phyloP scores from a whole-genome alignment of 2,329 filamentous ascomycete genomes.

The Exophiala aquamarina region DNA sequence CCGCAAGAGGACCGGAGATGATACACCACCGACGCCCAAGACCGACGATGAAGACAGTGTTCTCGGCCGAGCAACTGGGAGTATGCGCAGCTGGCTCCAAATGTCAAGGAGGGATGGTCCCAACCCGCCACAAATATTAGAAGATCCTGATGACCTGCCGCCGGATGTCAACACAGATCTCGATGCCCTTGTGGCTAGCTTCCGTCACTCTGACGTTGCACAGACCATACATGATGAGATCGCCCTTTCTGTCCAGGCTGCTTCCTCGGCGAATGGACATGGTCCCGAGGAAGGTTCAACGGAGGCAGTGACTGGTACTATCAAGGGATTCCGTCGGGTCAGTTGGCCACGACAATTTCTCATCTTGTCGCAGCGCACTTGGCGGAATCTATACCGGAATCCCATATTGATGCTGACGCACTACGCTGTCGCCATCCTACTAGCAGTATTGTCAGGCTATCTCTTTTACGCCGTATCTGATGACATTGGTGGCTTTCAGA shows the following conservation, averaged over 20 bases:
- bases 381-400: constrained; percentile 96
- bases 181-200: constrained; percentile 75
- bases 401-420: constrained; percentile 98
- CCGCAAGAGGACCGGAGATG: constrained; percentile 64
- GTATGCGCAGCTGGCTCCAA: constrained; percentile 60
- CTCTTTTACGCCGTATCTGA: constrained; percentile 95
- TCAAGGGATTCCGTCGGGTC: constrained; percentile 79
- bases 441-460: constrained; percentile 91
- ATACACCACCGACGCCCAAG: constrained; percentile 58
- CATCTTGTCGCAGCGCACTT: constrained; percentile 87
- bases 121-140: constrained; percentile 61
- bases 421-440: constrained; percentile 92
- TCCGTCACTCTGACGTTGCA: constrained; percentile 75
- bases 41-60: constrained; percentile 61
- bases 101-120: constrained; percentile 55
- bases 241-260: constrained; percentile 62
- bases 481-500: constrained; percentile 97
- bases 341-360: constrained; percentile 78
- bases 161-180: constrained; percentile 71
- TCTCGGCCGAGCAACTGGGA: constrained; percentile 34
- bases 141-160: constrained; percentile 66
- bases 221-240: constrained; percentile 76
- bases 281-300: constrained; percentile 53
- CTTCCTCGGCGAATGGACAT: constrained; percentile 67
- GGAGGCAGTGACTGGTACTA: constrained; percentile 47